A percentile compares a stretch with the other conserved stretches of the same genome.
Evolutionary conservation across 2,329 filamentous ascomycete species (phyloP).

Genomic region (Cadophora sp.): DNA sequence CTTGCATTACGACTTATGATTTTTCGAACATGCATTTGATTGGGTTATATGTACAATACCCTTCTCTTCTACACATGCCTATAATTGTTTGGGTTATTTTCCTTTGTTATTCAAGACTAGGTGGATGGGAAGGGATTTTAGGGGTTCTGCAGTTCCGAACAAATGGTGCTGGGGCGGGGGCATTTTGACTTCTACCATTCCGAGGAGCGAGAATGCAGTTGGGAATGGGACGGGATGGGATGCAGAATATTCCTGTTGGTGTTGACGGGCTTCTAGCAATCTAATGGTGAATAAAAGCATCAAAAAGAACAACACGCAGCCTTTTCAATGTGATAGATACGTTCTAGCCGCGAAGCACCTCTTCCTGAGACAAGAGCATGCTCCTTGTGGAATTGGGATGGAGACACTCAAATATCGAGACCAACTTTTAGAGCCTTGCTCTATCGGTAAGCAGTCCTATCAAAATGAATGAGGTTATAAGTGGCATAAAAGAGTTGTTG

Average conservation of each 20-base stretch:
- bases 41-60: slow-evolving; percentile 37
- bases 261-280: slow-evolving; percentile 4
- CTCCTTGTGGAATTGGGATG: neutral
- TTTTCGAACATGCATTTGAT: slow-evolving; percentile 30
- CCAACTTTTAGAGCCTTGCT: no score
- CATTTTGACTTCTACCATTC: slow-evolving; percentile 12
- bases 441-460: no score
- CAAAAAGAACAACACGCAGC: neutral
- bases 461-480: no score
- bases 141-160: neutral
- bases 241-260: neutral
- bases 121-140: neutral
- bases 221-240: neutral
- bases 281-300: slow-evolving; percentile 18
- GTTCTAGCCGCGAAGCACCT: neutral
- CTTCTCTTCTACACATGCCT: slow-evolving; percentile 32
- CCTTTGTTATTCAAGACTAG: neutral
- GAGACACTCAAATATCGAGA: neutral
- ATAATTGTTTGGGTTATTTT: slow-evolving; percentile 18
- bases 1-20: slow-evolving; percentile 38
- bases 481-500: no score
- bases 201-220: slow-evolving; percentile 15
- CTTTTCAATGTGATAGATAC: neutral
- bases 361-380: neutral
- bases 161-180: neutral